Conservation (phyloP, 345 rosid genomes). For the Rubroshorea leprosula region DNA sequence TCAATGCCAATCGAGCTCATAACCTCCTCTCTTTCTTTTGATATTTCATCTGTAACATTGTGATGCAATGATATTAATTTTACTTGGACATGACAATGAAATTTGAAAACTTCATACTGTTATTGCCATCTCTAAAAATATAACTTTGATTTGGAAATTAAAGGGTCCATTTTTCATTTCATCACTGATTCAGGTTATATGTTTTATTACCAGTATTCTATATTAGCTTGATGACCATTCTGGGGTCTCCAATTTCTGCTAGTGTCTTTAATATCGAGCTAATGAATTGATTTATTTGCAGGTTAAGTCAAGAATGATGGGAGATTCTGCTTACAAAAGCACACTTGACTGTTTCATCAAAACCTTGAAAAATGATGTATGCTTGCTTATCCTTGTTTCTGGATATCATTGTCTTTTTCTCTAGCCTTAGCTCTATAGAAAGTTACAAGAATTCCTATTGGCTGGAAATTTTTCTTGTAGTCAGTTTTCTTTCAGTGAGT, state of each 20-base stretch:
- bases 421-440: neutral
- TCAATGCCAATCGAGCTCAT: no score
- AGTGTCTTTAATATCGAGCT: neutral
- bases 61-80: no score
- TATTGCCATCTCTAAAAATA: neutral
- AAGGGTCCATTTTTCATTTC: conserved; percentile 2
- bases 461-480: no score
- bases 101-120: neutral
- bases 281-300: conserved; percentile 26
- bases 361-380: conserved; percentile 83
- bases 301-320: conserved; percentile 99
- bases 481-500: no score
- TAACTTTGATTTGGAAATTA: no score
- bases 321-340: conserved; percentile 84
- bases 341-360: conserved; percentile 90
- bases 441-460: neutral
- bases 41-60: no score
- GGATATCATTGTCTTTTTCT: neutral
- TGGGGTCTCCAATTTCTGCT: neutral
- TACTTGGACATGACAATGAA: neutral
- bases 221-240: neutral
- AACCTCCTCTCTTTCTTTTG: no score
- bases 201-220: neutral
- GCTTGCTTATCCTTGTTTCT: conserved; percentile 18
- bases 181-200: neutral